phyloP scores from a whole-genome alignment of 129 eudicot species.

The Chrysanthemum lavandulifolium region DNA sequence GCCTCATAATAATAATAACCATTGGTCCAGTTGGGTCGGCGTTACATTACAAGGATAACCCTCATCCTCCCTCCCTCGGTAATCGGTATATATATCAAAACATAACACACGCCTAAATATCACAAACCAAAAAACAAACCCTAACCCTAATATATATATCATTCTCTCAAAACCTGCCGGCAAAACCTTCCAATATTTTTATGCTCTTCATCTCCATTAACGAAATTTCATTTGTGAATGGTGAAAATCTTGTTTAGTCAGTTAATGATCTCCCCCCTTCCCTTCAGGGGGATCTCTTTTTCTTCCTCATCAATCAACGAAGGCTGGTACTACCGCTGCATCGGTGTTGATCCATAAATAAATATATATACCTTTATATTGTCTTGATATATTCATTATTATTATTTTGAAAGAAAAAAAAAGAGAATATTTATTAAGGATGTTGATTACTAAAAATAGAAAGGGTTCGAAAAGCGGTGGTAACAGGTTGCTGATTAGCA shows the following conservation, averaged over 20 bases:
- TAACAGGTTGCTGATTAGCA: constrained; percentile 62
- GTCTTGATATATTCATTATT: too few species aligned
- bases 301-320: constrained; percentile 66
- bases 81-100: too few species aligned
- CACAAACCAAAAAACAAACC: too few species aligned
- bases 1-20: too few species aligned
- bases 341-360: constrained; percentile 75
- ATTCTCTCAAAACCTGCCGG: too few species aligned
- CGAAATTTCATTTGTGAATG: constrained; percentile 64
- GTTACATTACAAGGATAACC: too few species aligned
- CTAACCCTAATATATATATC: too few species aligned
- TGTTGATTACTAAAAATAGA: constrained; percentile 70
- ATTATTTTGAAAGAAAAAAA: not conserved
- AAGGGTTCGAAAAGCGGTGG: constrained; percentile 57
- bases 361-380: not conserved
- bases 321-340: constrained; percentile 98
- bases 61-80: too few species aligned
- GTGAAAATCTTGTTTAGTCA: constrained; percentile 60
- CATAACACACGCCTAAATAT: too few species aligned
- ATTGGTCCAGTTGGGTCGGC: too few species aligned
- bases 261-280: constrained; percentile 70
- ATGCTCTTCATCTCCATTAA: too few species aligned
- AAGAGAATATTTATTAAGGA: constrained; percentile 19
- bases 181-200: too few species aligned
- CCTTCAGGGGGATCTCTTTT: constrained; percentile 56